Base-by-base conservation (phyloP, 1,284 basidiomycete species). In the Pseudozyma sp. region DNA sequence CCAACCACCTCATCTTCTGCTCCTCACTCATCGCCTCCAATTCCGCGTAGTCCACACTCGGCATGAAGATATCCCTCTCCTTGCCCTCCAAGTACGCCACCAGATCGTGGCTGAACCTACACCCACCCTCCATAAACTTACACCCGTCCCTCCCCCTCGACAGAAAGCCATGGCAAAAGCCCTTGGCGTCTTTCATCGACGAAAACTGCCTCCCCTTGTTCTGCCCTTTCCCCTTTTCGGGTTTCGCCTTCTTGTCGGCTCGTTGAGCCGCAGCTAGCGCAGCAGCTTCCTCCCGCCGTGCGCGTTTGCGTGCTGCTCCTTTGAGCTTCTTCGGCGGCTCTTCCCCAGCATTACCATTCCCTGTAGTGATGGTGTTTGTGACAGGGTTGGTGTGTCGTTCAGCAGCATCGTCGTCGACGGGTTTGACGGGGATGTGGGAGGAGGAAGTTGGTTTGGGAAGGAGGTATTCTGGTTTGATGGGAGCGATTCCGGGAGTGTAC, bases 71-170 rank as follows among this genome's bases (percentile, higher is more conserved):
- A 81, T 97, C 94, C 51, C 82, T 85, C 0, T 90, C 89, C 86
- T 97, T 97, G 1, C 87, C 88, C 16, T 87, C 87, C 37, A 97
- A 89, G 85, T 97, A 98, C 4, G 86, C 87, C 3, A 87, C 78
- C 65, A 95, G 87, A 77, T 94, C 91, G 84, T 98, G 96, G 4
- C 89, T 90, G 81, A 89, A 92, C 37, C 90, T 89, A 81, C 95
- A 97, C 5, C 54, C 64, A 0, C 47, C 53, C 17, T 44, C 45
- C 9, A 39, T 52, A 34, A 75, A 75, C 49, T 58, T 75, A 39
- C 72, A 75, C 5, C 71, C 67, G 0, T 61, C 51, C n/a, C 59
- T 56, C 13, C 67, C 72, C 10, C 45, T 37, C 8, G 56, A 47
- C n/a, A 68, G 44, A 7, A 75, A 75, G 7, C 47, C 65, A 19